Evolutionary conservation across 345 rosid species (phyloP).

Genomic region (Hirschfeldia incana): DNA sequence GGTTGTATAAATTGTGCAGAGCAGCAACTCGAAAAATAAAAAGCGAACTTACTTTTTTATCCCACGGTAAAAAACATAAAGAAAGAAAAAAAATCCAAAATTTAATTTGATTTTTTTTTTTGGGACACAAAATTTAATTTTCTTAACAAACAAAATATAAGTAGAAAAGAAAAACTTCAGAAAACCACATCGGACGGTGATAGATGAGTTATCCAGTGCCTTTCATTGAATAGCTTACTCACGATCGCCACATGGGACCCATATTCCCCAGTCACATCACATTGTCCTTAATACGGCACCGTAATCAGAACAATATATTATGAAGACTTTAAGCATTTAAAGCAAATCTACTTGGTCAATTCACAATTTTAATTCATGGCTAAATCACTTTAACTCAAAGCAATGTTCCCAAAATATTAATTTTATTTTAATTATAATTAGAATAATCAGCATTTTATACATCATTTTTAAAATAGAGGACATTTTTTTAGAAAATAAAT

Average conservation of each 20-base stretch:
- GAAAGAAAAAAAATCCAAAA: too few relatives aligned
- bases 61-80: too few relatives aligned
- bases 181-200: conserved; percentile 16
- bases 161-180: background rate
- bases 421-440: background rate
- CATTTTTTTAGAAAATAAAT: background rate
- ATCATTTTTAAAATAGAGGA: too few relatives aligned
- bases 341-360: conserved; percentile 18
- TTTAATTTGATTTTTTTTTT: too few relatives aligned
- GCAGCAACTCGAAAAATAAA: background rate
- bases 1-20: background rate
- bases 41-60: too few relatives aligned
- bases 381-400: conserved; percentile 4
- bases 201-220: background rate
- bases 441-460: background rate
- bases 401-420: background rate
- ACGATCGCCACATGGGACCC: conserved; percentile 25
- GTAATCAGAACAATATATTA: conserved; percentile 4
- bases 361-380: background rate
- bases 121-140: too few relatives aligned
- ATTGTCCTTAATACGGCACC: conserved; percentile 4
- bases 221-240: conserved; percentile 5
- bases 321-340: conserved; percentile 18
- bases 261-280: conserved; percentile 36
- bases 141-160: too few relatives aligned